Evolutionary conservation across 2,329 filamentous ascomycete genomes (phyloP), one percentile per base, ranked within the genome.

Genomic region (Penicillium sp.): DNA sequence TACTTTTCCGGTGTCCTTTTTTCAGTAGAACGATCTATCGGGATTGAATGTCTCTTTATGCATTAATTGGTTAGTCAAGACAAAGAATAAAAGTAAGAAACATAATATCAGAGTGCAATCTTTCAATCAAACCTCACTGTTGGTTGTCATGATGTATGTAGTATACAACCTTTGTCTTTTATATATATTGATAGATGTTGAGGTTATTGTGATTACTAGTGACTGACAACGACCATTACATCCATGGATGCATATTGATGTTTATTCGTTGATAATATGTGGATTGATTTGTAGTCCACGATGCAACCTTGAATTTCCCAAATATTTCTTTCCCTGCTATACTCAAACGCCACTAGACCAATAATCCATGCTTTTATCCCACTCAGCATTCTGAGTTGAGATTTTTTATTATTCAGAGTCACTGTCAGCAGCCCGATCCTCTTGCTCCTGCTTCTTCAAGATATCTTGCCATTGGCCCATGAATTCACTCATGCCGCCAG

Each of bases 401-500:
- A 19, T 40, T 27, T 3, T 33, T 50, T 49, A 23, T n/a, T 67
- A 67, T 8, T 63, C 63, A 0, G 64, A 67, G 33, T 78, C 75
- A 59, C 71, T 75, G 48, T 69, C 67, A 9, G 62, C 66, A 5
- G 68, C 72, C 27, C 68, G 66, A 60, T 78, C 77, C 27, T 75
- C 74, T 53, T 73, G 69, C 61, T 74, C 69, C 62, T 77, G 73
- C 56, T 74, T 73, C 41, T 77, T 74, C 57, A 82, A 65, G 56
- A 84, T 81, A 41, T 87, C 82, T 69, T 86, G 86, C 90, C 90
- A 93, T 70, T 88, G 84, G 64, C 83, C 82, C 60, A 89, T 86
- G 77, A 94, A 93, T 75, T 96, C 92, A 60, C 88, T 83, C 78
- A 97, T 82, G 0, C 89, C 89, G 3, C 89, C 90, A 55, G 90